Evolutionary conservation across 139 green algal genomes (phyloP).

Genomic region (Asterochloris sp.): DNA sequence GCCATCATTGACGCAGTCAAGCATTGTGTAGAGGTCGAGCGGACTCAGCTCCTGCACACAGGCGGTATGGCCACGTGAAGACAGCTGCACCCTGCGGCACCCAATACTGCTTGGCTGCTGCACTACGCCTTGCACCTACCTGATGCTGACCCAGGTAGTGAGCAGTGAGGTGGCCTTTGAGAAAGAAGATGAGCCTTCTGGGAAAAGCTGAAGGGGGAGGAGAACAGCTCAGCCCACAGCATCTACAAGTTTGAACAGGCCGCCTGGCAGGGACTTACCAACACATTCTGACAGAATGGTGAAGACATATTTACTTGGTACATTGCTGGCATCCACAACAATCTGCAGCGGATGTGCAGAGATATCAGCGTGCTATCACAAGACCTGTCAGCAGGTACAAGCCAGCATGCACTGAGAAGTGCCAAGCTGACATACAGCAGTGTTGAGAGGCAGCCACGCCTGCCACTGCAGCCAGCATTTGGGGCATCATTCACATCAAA

Average conservation of each 20-base stretch:
- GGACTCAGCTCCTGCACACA: too few relatives aligned
- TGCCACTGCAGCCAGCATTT: not conserved
- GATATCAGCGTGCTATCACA: slow-evolving; percentile 10
- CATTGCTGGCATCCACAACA: slow-evolving; percentile 55
- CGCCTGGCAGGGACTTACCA: not conserved
- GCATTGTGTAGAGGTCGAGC: too few relatives aligned
- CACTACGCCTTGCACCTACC: too few relatives aligned
- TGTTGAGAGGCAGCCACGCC: not conserved
- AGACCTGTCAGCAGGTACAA: not conserved
- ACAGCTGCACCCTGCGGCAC: too few relatives aligned
- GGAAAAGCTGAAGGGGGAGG: slow-evolving; percentile 47
- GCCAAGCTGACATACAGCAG: not conserved
- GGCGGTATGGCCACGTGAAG: too few relatives aligned
- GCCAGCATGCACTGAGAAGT: not conserved
- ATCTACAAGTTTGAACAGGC: too few relatives aligned
- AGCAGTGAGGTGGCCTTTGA: slow-evolving; percentile 33
- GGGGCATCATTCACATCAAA: not conserved
- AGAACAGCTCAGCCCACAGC: too few relatives aligned
- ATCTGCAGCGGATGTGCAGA: slow-evolving; percentile 24
- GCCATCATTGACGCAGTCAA: too few relatives aligned
- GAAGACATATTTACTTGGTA: slow-evolving; percentile 60
- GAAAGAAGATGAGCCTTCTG: slow-evolving; percentile 74
- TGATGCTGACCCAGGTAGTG: too few relatives aligned
- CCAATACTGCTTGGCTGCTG: too few relatives aligned
- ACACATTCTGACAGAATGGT: slow-evolving; percentile 64